Base-by-base conservation (phyloP, 768 basidiomycete genomes). In the Tulasnella sp. region DNA sequence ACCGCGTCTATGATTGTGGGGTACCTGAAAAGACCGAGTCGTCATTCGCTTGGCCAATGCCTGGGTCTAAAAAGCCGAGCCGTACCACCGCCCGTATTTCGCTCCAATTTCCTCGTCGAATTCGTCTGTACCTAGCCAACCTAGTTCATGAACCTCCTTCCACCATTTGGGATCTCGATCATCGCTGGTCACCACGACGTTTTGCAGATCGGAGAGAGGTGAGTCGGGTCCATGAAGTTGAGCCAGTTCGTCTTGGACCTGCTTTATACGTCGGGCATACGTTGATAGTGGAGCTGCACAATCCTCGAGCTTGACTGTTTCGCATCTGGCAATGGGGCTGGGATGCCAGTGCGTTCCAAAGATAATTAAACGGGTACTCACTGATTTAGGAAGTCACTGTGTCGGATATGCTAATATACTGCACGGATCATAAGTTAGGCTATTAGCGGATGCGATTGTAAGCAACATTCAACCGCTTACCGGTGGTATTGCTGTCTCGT, bases 1-100 rank as follows among this genome's bases (percentile, higher is more conserved):
- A 85, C 86, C 4, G 89, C 89, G 76, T 91, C 90, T 63, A 91
- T 84, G 66, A 91, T 79, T 16, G 89, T 80, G 12, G 89, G 88
- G 78, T 89, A 88, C 89, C 89, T 89, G 75, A 32, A 59, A 29
- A 22, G 16, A 12, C 29, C 52, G 5, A 29, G 22, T 7, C 26
- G 52, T 32, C 26, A 59, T 59, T 59, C 22, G 14, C 2, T 12
- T 4, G 22, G 16, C 3, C 26, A 1, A 32, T 22, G 26, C 5
- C 22, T 29, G 11, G 1, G n/a, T n/a, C n/a, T n/a, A n/a, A n/a
- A 11, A 14, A 59, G 22, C 26, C 32, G 42, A 16, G 44, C n/a
- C 39, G 44, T 47, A 69, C 67, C 67, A 69, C 17, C 41, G 39
- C 26, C 67, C 67, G 16, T 41, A 52, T 19, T 42, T 52, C 14